Evolutionary conservation across 352 stramenopile species (phyloP), one percentile per base, ranked within the genome.

Genomic region (Globisporangium nodosum): DNA sequence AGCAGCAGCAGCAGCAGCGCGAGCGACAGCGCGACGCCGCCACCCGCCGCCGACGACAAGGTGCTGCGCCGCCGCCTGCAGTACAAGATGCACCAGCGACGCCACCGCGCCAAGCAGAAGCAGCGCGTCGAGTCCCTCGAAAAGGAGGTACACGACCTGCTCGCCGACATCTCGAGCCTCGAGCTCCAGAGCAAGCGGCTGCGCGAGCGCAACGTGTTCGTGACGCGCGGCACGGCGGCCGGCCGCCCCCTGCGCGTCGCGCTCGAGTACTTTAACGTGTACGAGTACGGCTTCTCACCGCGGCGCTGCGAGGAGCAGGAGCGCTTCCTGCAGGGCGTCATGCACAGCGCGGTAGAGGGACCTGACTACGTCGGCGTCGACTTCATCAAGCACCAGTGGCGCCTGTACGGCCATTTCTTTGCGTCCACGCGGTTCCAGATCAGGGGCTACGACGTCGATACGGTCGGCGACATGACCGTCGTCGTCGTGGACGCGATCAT

Each of bases 1-100:
- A 43, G 5, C 15, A 54, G 27, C 16, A 54, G 9, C 49, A 54
- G 30, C 49, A 24, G 12, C 48, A 52, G 48, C 30, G 15, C 12
- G 11, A 21, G 5, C 24, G 18, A 30, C 30, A 20, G 16, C 12
- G 31, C 21, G 27, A 42, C 11, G 27, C 15, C 49, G 31, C 24
- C 48, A 39, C 15, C 40, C 27, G n/a, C 18, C 13, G 58, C 35
- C 13, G 52, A 56, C 20, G 71, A 89, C 30, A 84, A 81, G 52
- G 62, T 79, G 30, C 57, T 73, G 21, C 68, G 72, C 4, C 57
- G 71, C 30, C 70, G 78, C 7, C 64, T 77, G 47, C 81, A 88
- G 60, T 87, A 87, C 66, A 86, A 85, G 39, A 73, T 82, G 56
- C 78, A 88, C 58, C 78, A 91, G 58, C 77, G 73, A 2, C 77